Base-by-base conservation (phyloP, 306 rosid species). In the Trifolium dubium region DNA sequence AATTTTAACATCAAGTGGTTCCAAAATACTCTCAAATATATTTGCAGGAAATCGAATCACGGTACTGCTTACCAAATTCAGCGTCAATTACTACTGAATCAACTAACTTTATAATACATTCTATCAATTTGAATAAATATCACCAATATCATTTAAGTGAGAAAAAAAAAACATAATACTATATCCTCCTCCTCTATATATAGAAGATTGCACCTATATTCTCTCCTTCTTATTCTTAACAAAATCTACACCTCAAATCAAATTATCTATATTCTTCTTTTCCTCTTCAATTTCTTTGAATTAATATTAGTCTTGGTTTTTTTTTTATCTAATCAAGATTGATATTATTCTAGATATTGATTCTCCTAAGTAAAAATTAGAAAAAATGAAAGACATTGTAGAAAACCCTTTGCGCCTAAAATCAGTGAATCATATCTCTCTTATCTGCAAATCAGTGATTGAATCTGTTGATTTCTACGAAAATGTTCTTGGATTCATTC, bases 341-440 rank as follows among this genome's bases (percentile, higher is more conserved):
- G 5, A 31, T 31, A 60, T 14, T 31, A 60, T 31, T 60, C 19
- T 1, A 58, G 29, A 29, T 19, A 55, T 49, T 44, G 7, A 34
- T 44, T 17, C 18, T 28, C 9, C 17, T 5, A 4, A 37, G 18
- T 5, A 4, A 37, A 18, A 37, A 64, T 10, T 15, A 18, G 46
- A 61, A 64, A 64, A 75, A 54, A 94, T 89, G 96, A 94, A 91
- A 77, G 98, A 84, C 72, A 87, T 7, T 18, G 74, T 19, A 15
- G 92, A 71, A 85, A 94, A 94, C 59, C 98, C 98, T 56, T 83
- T 94, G 46, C 92, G 86, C 69, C 87, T 94, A 28, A 91, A 84
- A 34, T 94, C 98, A 37, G 80, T 94, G 62, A 94, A 94, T 84
- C 97, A 94, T 77, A 82, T 94, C 82, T 94, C 98, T 12, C 91